Evolutionary conservation across 2,329 filamentous ascomycete genomes (phyloP), one percentile per base, ranked within the genome.

Genomic region (Pezicula rhizophila): DNA sequence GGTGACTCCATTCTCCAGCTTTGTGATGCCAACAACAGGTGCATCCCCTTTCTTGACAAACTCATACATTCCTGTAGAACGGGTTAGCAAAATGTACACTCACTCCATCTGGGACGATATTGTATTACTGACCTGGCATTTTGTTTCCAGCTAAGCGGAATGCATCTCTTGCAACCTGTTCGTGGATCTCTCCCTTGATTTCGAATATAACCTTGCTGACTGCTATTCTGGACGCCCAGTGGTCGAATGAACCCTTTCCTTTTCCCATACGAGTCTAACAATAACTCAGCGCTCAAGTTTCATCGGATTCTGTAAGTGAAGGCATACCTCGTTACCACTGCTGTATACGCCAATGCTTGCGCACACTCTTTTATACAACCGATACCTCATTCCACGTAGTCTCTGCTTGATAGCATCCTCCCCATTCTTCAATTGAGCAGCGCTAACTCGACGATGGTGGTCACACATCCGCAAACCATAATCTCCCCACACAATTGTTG

Each of bases 281-380:
- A 47, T 31, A 18, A 25, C 28, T 59, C 52, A 57, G 50, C 23
- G 5, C 28, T 39, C 14, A 15, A 20, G 12, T 20, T 18, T 28
- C 17, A 11, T 38, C 8, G 15, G 18, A 23, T 39, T 38, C 10
- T 31, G 28, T 31, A 31, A 10, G 28, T 31, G 8, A n/a, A 43
- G 43, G 43, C 78, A 58, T 62, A 85, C 83, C 72, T 99, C 93
- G 64, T 97, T 99, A 50, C 93, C 93, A 67, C 86, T 93, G 50
- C 89, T 85, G 69, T 93, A 99, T 18, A 99, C 95, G 65, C 92
- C 93, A 57, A 97, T 87, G 65, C 95, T 96, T 56, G 91, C 93
- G 60, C 82, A 84, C 46, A 97, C 85, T 54, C 93, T 81, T 73
- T 89, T 95, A 72, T 95, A 99, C 42, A 99, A 68, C 48, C 89